A percentile compares a stretch with the other conserved stretches of the same genome.
These are phyloP conservation scores for Kuraishia borneana DNA, from an alignment of 805 yeast genomes.

Conservation along the genomic window DNA sequence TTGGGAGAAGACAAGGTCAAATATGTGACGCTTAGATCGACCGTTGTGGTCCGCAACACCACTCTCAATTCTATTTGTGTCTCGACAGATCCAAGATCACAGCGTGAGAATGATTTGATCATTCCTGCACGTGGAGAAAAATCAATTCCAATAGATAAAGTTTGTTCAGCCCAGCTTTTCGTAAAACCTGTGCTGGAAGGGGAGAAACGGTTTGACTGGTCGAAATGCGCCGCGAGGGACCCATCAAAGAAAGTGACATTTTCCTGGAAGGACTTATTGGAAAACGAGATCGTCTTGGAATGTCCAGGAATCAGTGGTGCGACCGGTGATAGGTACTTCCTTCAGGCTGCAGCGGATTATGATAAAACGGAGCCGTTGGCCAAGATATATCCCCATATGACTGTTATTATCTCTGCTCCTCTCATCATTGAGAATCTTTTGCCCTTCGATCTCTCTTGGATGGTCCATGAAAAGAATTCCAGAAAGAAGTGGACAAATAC, in stretches of 20 bases:
- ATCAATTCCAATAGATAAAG: constrained; percentile 69
- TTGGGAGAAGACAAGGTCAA: constrained; percentile 74
- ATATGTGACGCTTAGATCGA: constrained; percentile 64
- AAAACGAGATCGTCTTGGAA: constrained; percentile 39
- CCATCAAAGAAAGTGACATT: constrained; percentile 17
- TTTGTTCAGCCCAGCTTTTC: constrained; percentile 43
- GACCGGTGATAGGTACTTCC: constrained; percentile 27
- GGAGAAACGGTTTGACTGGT: constrained; percentile 59
- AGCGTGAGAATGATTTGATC: constrained; percentile 18
- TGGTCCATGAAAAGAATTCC: constrained; percentile 65
- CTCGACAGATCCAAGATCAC: constrained; percentile 15
- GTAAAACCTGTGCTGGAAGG: constrained; percentile 49
- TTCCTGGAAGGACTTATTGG: constrained; percentile 52
- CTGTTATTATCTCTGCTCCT: constrained; percentile 71
- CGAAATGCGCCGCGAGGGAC: constrained; percentile 17
- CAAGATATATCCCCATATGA: constrained; percentile 76
- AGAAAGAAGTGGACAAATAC: constrained; percentile 55
- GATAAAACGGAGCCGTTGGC: constrained; percentile 62
- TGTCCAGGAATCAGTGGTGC: constrained; percentile 37
- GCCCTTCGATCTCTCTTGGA: constrained; percentile 70
- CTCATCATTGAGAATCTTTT: constrained; percentile 73
- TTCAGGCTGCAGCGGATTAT: constrained; percentile 61
- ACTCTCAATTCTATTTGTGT: constrained; percentile 46
- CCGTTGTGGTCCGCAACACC: constrained; percentile 57
- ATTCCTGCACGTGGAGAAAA: constrained; percentile 45